These are phyloP conservation scores for Dendrobium huoshanense DNA, from an alignment of 106 monocot species.

Conservation along the genomic window DNA sequence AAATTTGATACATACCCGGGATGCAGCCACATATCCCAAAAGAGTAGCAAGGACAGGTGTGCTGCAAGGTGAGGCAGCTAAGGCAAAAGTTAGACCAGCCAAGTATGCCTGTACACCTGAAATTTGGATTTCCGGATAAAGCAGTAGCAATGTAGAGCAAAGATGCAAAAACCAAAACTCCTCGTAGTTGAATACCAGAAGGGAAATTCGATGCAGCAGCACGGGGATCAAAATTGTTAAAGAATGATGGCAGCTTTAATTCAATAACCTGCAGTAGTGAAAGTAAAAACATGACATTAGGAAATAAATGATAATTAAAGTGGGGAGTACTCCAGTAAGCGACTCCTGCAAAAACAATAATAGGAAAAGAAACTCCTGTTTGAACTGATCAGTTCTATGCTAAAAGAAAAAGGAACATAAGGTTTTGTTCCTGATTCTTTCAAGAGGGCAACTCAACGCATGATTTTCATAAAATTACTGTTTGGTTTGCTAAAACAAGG, in stretches of 20 bases:
- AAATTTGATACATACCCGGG: conserved; percentile 51
- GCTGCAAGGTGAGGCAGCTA: conserved; percentile 98
- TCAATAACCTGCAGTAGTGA: conserved; percentile 61
- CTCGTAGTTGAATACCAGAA: conserved; percentile 40
- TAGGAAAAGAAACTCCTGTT: no score
- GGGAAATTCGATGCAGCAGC: conserved; percentile 87
- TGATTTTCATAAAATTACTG: no score
- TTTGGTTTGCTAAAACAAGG: no score
- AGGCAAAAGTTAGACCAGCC: conserved; percentile 93
- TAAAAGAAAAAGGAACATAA: no score
- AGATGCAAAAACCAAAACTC: not conserved
- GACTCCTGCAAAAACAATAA: no score
- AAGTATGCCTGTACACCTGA: conserved; percentile 97
- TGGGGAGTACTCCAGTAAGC: no score
- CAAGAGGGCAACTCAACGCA: no score
- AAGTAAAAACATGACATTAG: not conserved
- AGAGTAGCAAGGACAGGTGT: conserved; percentile 95
- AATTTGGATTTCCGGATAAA: conserved; percentile 10
- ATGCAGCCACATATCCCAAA: conserved; percentile 89
- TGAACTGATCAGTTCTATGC: no score
- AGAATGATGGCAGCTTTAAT: conserved; percentile 89
- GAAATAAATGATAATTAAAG: not conserved
- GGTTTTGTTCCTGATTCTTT: no score
- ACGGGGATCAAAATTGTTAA: conserved; percentile 84
- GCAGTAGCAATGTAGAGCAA: not conserved